These are phyloP conservation scores for Fusarium scirpi DNA, from an alignment of 2,329 filamentous ascomycete species.

Conservation along the genomic window DNA sequence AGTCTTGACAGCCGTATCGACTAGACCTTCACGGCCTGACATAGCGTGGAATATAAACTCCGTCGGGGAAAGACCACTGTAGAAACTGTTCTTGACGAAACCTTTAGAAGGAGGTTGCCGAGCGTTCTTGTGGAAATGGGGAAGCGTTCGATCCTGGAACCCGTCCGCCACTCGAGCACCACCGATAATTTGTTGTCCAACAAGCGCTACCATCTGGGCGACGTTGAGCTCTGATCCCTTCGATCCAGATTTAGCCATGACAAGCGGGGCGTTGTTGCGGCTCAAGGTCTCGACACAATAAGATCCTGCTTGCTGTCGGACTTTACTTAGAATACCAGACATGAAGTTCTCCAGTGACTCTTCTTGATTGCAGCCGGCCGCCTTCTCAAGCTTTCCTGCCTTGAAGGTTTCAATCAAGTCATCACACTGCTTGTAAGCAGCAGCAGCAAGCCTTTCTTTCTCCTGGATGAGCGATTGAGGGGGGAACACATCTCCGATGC, in stretches of 20 bases:
- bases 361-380: conserved; percentile 90
- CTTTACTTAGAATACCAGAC: conserved; percentile 90
- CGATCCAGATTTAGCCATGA: conserved; percentile 97
- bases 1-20: conserved; percentile 99
- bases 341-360: conserved; percentile 91
- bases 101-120: conserved; percentile 95
- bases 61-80: conserved; percentile 86
- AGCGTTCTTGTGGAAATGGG: conserved; percentile 94
- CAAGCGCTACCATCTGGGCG: conserved; percentile 97
- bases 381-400: conserved; percentile 83
- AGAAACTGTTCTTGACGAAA: conserved; percentile 98
- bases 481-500: conserved; percentile 93
- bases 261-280: conserved; percentile 89
- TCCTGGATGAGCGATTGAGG: conserved; percentile 75
- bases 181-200: conserved; percentile 98
- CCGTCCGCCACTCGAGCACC: conserved; percentile 93
- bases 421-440: conserved; percentile 84
- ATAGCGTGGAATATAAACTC: conserved; percentile 99
- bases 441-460: conserved; percentile 81
- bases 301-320: conserved; percentile 90
- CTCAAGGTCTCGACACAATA: conserved; percentile 92
- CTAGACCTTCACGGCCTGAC: conserved; percentile 96
- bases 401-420: conserved; percentile 86
- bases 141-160: conserved; percentile 94
- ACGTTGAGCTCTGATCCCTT: conserved; percentile 99